phyloP scores from a whole-genome alignment of 805 yeast genomes.

The Metschnikowia borealis region DNA sequence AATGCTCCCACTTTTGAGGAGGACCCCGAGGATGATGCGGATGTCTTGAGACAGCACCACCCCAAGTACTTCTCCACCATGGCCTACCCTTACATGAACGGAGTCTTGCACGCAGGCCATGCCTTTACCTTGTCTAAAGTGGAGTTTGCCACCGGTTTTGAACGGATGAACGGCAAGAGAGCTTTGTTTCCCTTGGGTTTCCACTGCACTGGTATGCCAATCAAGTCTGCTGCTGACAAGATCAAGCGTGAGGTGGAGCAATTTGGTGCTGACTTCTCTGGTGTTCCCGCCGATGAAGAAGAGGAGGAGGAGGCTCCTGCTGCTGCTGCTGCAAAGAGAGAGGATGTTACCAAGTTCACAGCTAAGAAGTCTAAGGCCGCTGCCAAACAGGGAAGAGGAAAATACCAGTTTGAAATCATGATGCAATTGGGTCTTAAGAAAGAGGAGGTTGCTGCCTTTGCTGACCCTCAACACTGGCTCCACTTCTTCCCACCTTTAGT shows the following conservation, averaged over 20 bases:
- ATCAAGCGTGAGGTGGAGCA: conserved; percentile 85
- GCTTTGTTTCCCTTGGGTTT: conserved; percentile 95
- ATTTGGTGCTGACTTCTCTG: conserved; percentile 78
- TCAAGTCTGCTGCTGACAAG: conserved; percentile 92
- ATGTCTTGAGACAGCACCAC: conserved; percentile 68
- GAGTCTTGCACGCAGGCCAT: conserved; percentile 97
- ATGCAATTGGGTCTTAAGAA: conserved; percentile 83
- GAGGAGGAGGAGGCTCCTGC: conserved; percentile 40
- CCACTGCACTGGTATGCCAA: conserved; percentile 99
- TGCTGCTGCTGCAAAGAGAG: conserved; percentile 41
- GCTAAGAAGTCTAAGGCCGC: conserved; percentile 92
- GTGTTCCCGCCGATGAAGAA: conserved; percentile 55
- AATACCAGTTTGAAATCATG: conserved; percentile 96
- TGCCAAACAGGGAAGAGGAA: conserved; percentile 90
- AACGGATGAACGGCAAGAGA: conserved; percentile 89
- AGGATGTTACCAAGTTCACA: conserved; percentile 84
- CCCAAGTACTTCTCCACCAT: conserved; percentile 90
- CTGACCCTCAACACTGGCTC: conserved; percentile 91
- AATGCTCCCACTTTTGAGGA: conserved; percentile 82
- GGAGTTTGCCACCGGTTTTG: conserved; percentile 89
- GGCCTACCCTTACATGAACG: conserved; percentile 99
- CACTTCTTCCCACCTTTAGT: conserved; percentile 87
- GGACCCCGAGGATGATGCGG: conserved; percentile 43
- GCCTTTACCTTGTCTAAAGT: conserved; percentile 91
- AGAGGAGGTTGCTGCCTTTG: conserved; percentile 81